phyloP scores from a whole-genome alignment of 345 rosid genomes.

The Nephelium lappaceum region DNA sequence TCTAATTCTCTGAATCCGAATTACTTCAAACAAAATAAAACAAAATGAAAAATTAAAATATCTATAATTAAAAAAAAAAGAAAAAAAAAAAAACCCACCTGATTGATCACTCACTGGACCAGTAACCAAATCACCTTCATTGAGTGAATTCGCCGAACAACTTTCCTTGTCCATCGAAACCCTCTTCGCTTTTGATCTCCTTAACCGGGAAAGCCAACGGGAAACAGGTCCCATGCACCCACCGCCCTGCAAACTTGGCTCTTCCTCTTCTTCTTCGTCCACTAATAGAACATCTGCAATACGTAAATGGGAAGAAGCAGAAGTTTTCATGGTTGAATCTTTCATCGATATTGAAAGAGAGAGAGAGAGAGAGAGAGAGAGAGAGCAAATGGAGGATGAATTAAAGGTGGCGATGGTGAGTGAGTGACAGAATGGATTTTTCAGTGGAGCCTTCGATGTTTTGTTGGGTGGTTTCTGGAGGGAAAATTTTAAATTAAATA shows the following conservation, averaged over 20 bases:
- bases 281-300: slow-evolving; percentile 34
- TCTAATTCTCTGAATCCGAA: neutral
- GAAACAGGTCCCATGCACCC: slow-evolving; percentile 20
- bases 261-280: slow-evolving; percentile 10
- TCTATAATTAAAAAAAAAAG: too few relatives aligned
- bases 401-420: slow-evolving; percentile 19
- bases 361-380: neutral
- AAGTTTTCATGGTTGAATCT: neutral
- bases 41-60: too few relatives aligned
- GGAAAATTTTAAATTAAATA: slow-evolving; percentile 26
- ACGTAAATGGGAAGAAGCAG: slow-evolving; percentile 27
- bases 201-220: slow-evolving; percentile 30
- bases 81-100: neutral
- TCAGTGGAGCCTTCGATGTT: neutral
- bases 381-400: neutral
- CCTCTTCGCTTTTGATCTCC: slow-evolving; percentile 21
- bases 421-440: neutral
- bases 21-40: neutral
- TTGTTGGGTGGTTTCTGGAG: slow-evolving; percentile 26
- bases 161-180: neutral
- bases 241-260: neutral
- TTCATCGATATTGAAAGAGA: slow-evolving; percentile 15
- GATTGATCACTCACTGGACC: slow-evolving; percentile 7
- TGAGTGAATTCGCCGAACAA: slow-evolving; percentile 16
- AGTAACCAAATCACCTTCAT: slow-evolving; percentile 14